phyloP scores from a whole-genome alignment of 306 rosid genomes.

The Abrus pulchellus region DNA sequence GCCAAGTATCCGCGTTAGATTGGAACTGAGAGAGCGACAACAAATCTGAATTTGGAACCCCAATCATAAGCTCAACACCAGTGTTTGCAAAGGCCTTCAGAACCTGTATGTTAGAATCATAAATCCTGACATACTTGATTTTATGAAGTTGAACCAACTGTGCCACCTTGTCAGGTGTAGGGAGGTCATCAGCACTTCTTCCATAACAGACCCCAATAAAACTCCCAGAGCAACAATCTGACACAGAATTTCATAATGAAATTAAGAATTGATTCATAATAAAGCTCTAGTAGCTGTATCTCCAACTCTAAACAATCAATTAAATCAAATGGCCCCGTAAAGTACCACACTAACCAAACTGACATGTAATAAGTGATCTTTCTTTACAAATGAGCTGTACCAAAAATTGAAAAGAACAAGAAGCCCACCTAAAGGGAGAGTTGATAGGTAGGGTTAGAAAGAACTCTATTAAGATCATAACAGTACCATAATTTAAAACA shows the following conservation, averaged over 20 bases:
- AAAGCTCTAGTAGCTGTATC: slow-evolving; percentile 1
- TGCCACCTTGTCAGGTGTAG: slow-evolving; percentile 93
- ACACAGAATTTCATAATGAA: slow-evolving; percentile 26
- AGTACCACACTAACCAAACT: slow-evolving; percentile 12
- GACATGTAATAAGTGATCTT: slow-evolving; percentile 3
- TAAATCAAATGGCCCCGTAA: not conserved
- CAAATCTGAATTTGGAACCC: slow-evolving; percentile 83
- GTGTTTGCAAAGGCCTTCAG: slow-evolving; percentile 95
- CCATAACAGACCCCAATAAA: slow-evolving; percentile 93
- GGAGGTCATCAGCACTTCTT: slow-evolving; percentile 96
- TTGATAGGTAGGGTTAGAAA: slow-evolving; percentile 2
- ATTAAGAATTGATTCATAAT: not conserved
- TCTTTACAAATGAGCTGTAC: not conserved
- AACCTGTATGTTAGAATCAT: slow-evolving; percentile 87
- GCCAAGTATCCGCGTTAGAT: slow-evolving; percentile 91
- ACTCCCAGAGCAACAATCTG: slow-evolving; percentile 86
- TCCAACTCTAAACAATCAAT: slow-evolving; percentile 25
- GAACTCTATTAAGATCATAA: not conserved
- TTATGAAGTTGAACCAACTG: slow-evolving; percentile 87
- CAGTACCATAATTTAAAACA: not conserved
- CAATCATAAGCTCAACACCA: slow-evolving; percentile 91
- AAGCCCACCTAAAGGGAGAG: slow-evolving; percentile 10
- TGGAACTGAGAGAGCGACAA: slow-evolving; percentile 92
- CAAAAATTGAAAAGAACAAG: slow-evolving; percentile 11
- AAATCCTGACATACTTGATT: slow-evolving; percentile 83